Evolutionary conservation across 371 early-diverging fungal genomes (phyloP), one percentile per base, ranked within the genome.

Genomic region (Mucor mucedo): DNA sequence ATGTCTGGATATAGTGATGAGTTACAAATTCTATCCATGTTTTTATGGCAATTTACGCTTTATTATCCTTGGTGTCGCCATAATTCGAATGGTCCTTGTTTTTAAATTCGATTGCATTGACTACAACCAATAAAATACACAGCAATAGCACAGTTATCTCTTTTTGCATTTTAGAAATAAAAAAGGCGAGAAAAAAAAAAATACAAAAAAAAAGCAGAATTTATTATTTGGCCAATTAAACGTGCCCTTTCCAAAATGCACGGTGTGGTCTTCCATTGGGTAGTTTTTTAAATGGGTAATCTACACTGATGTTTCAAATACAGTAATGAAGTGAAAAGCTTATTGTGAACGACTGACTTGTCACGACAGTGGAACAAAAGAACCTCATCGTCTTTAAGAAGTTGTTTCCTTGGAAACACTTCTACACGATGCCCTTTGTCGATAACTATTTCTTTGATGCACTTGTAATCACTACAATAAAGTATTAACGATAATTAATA

Each of bases 1-100:
- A 35, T 74, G 75, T 27, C 75, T 48, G 41, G 21, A 35, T 28
- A 45, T 16, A 45, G 9, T 1, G 28, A 40, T 27, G 9, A 38
- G 11, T n/a, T 2, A 32, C 30, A 21, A 40, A 42, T 5, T 50
- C 29, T 21, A 21, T 44, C 42, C 5, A 10, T 55, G 33, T 55
- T 13, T 57, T 28, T 29, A 55, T 8, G 28, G 14, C 4, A 21
- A 16, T 27, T 60, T 72, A 72, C 72, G 62, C 66, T 52, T 66
- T 69, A 58, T 68, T 62, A 7, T 60, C 35, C 38, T 69, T 61
- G n/a, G 60, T 14, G 2, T 69, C 63, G 5, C 73, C 73, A 66
- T 72, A 72, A 54, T 72, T 72, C 41, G 69, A 69, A 42, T 72
- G 73, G 1, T 63, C 64, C 35, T 52, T 48, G 35, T 68, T 68